A percentile compares a stretch with the other conserved stretches of the same genome.
Conservation (phyloP, 257 asterid species). For the Solanum pinnatisectum region DNA sequence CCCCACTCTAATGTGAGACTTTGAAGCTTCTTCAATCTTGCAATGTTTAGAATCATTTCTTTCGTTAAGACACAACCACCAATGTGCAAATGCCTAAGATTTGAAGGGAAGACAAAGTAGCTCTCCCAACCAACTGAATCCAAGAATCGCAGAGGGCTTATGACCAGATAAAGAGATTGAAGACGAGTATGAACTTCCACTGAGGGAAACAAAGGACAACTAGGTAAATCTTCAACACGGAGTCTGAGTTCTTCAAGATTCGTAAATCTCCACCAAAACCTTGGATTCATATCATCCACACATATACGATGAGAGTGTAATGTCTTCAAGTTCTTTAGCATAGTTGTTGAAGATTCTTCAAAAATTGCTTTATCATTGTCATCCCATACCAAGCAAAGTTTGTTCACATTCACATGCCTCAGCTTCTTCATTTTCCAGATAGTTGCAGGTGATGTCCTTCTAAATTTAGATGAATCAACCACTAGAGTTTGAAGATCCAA, state of each 20-base stretch:
- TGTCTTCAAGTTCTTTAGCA: background rate
- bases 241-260: background rate
- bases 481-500: background rate
- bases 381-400: background rate
- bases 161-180: too few species aligned
- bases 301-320: rapidly evolving
- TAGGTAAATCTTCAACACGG: background rate
- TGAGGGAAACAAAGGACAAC: background rate
- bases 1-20: background rate
- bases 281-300: background rate
- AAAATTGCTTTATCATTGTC: background rate
- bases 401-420: background rate
- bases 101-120: background rate
- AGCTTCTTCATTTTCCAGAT: background rate
- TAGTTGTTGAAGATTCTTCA: background rate
- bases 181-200: too few species aligned
- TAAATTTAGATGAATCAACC: background rate
- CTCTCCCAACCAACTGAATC: background rate
- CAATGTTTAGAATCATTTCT: background rate
- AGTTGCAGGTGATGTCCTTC: background rate
- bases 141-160: too few species aligned
- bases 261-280: background rate
- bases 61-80: background rate
- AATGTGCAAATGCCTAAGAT: background rate
- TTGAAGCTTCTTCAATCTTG: background rate